Conservation (phyloP, 805 yeast genomes). For the Brettanomyces custersianus region DNA sequence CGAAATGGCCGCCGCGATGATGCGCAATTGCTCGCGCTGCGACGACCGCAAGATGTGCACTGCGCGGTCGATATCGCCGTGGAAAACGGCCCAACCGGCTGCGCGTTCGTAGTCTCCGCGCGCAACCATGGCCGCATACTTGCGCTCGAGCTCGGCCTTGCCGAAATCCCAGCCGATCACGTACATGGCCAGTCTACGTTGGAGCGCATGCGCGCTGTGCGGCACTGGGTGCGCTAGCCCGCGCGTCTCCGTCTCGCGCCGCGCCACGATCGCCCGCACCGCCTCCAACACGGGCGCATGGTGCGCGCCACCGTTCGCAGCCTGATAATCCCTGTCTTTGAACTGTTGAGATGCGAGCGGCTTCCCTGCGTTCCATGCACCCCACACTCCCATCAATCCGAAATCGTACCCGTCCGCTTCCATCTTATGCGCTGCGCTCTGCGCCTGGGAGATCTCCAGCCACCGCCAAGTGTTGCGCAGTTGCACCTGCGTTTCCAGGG, state of each 20-base stretch:
- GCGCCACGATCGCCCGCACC: constrained; percentile 41
- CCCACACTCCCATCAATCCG: constrained; percentile 81
- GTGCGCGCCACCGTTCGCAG: neutral
- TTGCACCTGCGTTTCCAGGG: constrained; percentile 45
- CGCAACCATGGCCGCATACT: constrained; percentile 45
- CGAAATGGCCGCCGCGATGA: constrained; percentile 90
- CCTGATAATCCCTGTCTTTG: constrained; percentile 22
- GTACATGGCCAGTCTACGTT: constrained; percentile 69
- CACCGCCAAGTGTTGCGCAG: constrained; percentile 85
- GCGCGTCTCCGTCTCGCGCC: constrained; percentile 34
- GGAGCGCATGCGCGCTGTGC: constrained; percentile 44
- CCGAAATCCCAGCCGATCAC: constrained; percentile 90
- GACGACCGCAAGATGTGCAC: constrained; percentile 72
- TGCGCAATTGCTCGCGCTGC: constrained; percentile 55
- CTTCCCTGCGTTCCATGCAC: constrained; percentile 77
- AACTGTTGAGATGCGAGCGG: constrained; percentile 27
- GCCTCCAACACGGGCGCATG: constrained; percentile 31
- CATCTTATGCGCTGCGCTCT: constrained; percentile 60
- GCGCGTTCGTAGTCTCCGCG: constrained; percentile 73
- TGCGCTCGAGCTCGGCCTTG: constrained; percentile 62
- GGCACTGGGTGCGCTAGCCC: constrained; percentile 33
- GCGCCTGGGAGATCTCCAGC: constrained; percentile 64
- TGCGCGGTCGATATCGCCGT: constrained; percentile 77
- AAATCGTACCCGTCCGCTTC: constrained; percentile 63
- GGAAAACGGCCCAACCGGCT: constrained; percentile 96